Percentiles rank a stretch among this genome's conserved stretches.
Evolutionary conservation across 495 filamentous ascomycete species (phyloP).

Genomic region (Podospora pseudoanserina): DNA sequence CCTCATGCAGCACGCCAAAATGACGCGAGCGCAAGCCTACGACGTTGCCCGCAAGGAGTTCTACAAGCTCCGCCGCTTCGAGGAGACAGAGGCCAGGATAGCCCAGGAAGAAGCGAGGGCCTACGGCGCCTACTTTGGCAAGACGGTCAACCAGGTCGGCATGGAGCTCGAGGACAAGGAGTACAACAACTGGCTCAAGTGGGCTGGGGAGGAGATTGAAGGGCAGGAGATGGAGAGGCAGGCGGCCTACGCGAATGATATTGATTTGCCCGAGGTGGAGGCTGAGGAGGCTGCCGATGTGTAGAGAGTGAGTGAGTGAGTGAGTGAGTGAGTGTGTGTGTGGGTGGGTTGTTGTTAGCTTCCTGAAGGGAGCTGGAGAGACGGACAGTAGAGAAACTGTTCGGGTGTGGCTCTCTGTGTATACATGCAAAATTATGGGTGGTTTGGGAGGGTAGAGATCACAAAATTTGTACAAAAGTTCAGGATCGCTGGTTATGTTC

Average conservation of each 20-base stretch:
- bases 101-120: constrained; percentile 83
- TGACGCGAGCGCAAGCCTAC: constrained; percentile 69
- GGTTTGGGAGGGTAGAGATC: neutral
- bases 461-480: neutral
- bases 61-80: constrained; percentile 72
- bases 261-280: constrained; percentile 20
- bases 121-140: constrained; percentile 83
- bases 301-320: constrained; percentile 8
- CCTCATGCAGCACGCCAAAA: constrained; percentile 61
- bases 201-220: constrained; percentile 57
- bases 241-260: constrained; percentile 42
- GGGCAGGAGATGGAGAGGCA: constrained; percentile 43
- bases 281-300: constrained; percentile 8
- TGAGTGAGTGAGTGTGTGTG: neutral
- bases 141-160: constrained; percentile 65
- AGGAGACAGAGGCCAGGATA: constrained; percentile 80
- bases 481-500: neutral
- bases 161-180: constrained; percentile 76
- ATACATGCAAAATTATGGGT: constrained; percentile 8
- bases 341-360: neutral
- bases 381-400: neutral
- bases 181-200: constrained; percentile 77
- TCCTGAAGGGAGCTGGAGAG: neutral
- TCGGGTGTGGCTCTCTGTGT: constrained; percentile 1
- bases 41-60: constrained; percentile 87